phyloP scores from a whole-genome alignment of 2,329 filamentous ascomycete species.

The Davidsoniella neocaledoniae region DNA sequence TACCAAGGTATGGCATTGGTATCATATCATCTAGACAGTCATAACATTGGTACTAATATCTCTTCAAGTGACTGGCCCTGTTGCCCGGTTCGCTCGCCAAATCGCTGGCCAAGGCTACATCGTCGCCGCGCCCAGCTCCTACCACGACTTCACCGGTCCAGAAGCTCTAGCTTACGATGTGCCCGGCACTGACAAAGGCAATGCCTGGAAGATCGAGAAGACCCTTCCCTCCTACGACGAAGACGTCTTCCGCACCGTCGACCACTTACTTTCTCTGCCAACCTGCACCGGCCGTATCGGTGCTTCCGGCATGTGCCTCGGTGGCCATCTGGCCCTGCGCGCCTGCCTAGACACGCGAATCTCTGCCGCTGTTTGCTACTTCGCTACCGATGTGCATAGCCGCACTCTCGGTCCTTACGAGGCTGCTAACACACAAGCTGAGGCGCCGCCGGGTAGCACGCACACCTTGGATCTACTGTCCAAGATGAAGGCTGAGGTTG shows the following conservation, averaged over 20 bases:
- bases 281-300: conserved; percentile 73
- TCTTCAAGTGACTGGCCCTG: conserved; percentile 64
- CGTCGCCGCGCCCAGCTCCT: conserved; percentile 75
- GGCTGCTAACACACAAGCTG: conserved; percentile 30
- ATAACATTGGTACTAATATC: conserved; percentile 9
- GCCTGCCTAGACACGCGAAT: conserved; percentile 57
- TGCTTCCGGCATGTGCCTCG: conserved; percentile 79
- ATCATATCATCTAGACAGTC: not conserved
- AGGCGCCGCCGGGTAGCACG: conserved; percentile 21
- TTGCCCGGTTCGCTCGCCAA: conserved; percentile 75
- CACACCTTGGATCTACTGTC: conserved; percentile 38
- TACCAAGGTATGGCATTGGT: conserved; percentile 55
- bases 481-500: conserved; percentile 60
- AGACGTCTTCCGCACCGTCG: conserved; percentile 51
- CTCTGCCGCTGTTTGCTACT: conserved; percentile 66
- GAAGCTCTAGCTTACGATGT: conserved; percentile 73
- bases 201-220: conserved; percentile 74
- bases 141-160: conserved; percentile 82
- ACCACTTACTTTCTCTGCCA: conserved; percentile 51
- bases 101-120: conserved; percentile 90
- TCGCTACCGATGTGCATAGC: conserved; percentile 80
- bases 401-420: conserved; percentile 50
- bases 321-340: conserved; percentile 63
- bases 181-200: conserved; percentile 74
- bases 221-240: conserved; percentile 75